Conservation (phyloP, 441 rosid species). For the Syzygium malaccense region DNA sequence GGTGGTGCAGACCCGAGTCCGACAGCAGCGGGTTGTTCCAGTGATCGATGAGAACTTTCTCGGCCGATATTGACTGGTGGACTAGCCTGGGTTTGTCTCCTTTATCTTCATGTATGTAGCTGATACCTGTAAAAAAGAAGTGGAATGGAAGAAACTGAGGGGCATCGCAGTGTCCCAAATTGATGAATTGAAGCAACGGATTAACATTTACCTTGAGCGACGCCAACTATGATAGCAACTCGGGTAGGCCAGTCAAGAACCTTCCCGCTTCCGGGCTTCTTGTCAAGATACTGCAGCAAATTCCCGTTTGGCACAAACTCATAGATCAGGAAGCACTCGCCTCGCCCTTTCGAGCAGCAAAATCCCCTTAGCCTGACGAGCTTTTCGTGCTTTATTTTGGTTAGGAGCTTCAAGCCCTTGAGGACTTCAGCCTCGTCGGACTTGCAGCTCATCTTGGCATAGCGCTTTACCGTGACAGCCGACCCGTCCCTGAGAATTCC, state of each 20-base stretch:
- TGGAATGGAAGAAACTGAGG: not conserved
- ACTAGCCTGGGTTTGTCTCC: slow-evolving; percentile 6
- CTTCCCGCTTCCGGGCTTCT: not conserved
- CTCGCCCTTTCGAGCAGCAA: slow-evolving; percentile 14
- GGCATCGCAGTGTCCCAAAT: not conserved
- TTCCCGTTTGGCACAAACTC: slow-evolving; percentile 13
- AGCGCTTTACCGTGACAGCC: slow-evolving; percentile 1
- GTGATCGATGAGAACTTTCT: slow-evolving; percentile 13
- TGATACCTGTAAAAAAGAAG: slow-evolving; percentile 1
- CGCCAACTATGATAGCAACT: slow-evolving; percentile 3
- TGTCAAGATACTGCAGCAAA: slow-evolving; percentile 6
- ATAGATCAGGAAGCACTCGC: slow-evolving; percentile 12
- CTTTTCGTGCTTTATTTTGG: slow-evolving; percentile 6
- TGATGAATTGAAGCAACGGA: not conserved
- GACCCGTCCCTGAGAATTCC: slow-evolving; percentile 15
- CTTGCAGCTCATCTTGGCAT: slow-evolving; percentile 13
- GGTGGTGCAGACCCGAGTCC: slow-evolving; percentile 8
- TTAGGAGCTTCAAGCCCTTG: slow-evolving; percentile 6
- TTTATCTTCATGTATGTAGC: slow-evolving; percentile 5
- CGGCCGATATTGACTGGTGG: slow-evolving; percentile 10
- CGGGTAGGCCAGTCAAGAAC: slow-evolving; percentile 13
- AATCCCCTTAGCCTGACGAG: slow-evolving; percentile 10
- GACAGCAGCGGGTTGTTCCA: slow-evolving; percentile 15
- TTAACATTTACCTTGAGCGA: slow-evolving; percentile 9
- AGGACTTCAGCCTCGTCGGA: slow-evolving; percentile 5